These are phyloP conservation scores for Nephelium lappaceum DNA, from an alignment of 345 rosid species.

Conservation along the genomic window DNA sequence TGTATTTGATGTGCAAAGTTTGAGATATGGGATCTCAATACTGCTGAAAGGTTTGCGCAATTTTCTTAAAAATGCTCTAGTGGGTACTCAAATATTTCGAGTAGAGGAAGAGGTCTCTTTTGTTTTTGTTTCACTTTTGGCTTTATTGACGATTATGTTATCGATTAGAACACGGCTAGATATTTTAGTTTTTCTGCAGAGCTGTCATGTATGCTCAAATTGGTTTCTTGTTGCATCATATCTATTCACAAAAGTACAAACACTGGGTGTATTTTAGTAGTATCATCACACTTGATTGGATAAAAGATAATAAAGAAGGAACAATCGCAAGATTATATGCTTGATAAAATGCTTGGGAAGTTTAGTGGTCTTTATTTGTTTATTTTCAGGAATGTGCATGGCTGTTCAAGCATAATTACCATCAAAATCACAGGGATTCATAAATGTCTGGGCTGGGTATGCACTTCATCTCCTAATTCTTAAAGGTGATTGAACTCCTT, in stretches of 20 bases:
- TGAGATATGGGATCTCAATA: constrained; percentile 85
- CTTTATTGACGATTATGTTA: not conserved
- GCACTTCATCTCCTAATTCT: constrained; percentile 9
- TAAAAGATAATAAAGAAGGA: not conserved
- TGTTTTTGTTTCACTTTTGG: not conserved
- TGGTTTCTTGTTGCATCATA: not conserved
- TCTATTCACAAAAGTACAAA: not conserved
- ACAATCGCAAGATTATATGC: not conserved
- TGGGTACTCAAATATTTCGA: constrained; percentile 40
- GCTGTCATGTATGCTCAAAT: not conserved
- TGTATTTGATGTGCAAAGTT: constrained; percentile 47
- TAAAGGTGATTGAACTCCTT: not conserved
- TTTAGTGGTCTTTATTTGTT: constrained; percentile 1
- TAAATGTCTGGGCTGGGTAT: constrained; percentile 81
- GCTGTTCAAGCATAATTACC: constrained; percentile 75
- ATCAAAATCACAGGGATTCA: constrained; percentile 71
- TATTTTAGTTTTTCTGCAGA: not conserved
- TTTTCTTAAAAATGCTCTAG: constrained; percentile 50
- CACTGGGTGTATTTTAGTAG: not conserved
- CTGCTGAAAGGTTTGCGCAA: constrained; percentile 45
- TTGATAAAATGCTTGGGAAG: constrained; percentile 1
- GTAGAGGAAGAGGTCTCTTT: constrained; percentile 59
- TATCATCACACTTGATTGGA: not conserved
- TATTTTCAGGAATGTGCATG: constrained; percentile 89
- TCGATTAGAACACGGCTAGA: not conserved